These are phyloP conservation scores for Lecanicillium sp. DNA, from an alignment of 2,329 filamentous ascomycete genomes.

Conservation along the genomic window DNA sequence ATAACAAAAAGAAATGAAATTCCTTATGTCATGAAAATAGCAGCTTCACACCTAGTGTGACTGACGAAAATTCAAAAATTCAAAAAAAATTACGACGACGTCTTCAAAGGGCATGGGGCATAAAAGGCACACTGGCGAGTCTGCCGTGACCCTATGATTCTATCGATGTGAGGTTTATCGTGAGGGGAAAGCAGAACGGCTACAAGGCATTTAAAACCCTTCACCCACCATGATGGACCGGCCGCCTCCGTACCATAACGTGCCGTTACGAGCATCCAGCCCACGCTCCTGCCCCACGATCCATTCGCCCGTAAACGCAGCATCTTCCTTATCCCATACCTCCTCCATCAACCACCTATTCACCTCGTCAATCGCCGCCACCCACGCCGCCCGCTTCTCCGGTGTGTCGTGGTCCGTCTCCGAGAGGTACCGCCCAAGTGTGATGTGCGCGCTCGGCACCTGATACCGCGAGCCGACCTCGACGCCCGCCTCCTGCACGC, in stretches of 20 bases:
- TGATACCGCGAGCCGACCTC: constrained; percentile 73
- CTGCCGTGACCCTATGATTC: too few relatives aligned
- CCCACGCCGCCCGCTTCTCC: constrained; percentile 56
- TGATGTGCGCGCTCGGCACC: constrained; percentile 85
- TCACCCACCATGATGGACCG: constrained; percentile 59
- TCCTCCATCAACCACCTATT: constrained; percentile 68
- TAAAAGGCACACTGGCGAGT: background rate
- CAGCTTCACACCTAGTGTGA: constrained; percentile 5
- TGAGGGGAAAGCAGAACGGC: too few relatives aligned
- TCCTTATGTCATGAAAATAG: constrained; percentile 17
- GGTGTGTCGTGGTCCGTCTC: constrained; percentile 56
- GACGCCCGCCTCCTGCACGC: constrained; percentile 57
- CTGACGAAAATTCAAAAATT: constrained; percentile 8
- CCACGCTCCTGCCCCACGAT: constrained; percentile 80
- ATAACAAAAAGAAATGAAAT: constrained; percentile 27
- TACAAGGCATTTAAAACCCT: constrained; percentile 42
- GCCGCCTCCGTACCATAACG: constrained; percentile 83
- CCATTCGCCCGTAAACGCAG: constrained; percentile 62
- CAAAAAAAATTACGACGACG: background rate
- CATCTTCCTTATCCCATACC: constrained; percentile 56
- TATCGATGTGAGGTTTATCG: too few relatives aligned
- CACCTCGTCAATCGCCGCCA: constrained; percentile 65
- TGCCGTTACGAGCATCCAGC: constrained; percentile 67
- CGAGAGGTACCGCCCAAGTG: constrained; percentile 72
- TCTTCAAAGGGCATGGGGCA: background rate